Conservation (phyloP, 2,329 filamentous ascomycete species). For the Cercospora sp. region DNA sequence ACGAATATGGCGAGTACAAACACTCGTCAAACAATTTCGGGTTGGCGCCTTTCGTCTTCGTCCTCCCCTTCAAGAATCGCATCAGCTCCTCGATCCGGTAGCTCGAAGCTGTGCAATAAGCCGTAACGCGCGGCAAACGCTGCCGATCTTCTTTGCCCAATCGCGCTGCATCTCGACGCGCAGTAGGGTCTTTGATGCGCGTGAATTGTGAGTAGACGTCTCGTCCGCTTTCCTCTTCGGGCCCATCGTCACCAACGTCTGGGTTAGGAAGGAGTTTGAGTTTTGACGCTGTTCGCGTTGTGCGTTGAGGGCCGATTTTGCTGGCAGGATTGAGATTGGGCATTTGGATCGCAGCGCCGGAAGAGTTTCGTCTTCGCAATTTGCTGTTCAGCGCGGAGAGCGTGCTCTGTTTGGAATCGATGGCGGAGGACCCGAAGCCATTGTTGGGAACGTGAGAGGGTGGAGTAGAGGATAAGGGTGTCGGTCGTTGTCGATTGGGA, state of each 20-base stretch:
- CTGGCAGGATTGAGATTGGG: slow-evolving; percentile 46
- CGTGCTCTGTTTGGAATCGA: slow-evolving; percentile 56
- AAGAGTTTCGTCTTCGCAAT: slow-evolving; percentile 80
- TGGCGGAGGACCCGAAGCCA: slow-evolving; percentile 32
- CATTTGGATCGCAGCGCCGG: slow-evolving; percentile 59
- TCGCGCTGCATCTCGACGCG: slow-evolving; percentile 84
- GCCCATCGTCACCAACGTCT: slow-evolving; percentile 71
- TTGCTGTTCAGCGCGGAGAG: slow-evolving; percentile 84
- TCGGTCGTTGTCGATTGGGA: slow-evolving; percentile 34
- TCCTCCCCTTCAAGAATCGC: slow-evolving; percentile 84
- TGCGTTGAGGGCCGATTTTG: slow-evolving; percentile 92
- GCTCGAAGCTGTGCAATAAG: slow-evolving; percentile 90
- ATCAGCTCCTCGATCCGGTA: slow-evolving; percentile 89
- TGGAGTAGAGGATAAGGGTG: slow-evolving; percentile 38
- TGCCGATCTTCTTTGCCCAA: slow-evolving; percentile 91
- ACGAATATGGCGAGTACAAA: slow-evolving; percentile 92
- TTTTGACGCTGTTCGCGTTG: slow-evolving; percentile 94
- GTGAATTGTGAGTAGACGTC: slow-evolving; percentile 99
- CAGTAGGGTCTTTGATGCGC: slow-evolving; percentile 93
- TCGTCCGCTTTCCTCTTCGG: slow-evolving; percentile 85
- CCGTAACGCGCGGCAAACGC: slow-evolving; percentile 84
- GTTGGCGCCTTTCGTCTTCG: slow-evolving; percentile 72
- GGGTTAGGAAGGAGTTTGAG: slow-evolving; percentile 94
- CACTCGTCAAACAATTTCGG: slow-evolving; percentile 97
- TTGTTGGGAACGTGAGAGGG: slow-evolving; percentile 20